Base-by-base conservation (phyloP, 208 protist genomes). In the Leishmania major region DNA sequence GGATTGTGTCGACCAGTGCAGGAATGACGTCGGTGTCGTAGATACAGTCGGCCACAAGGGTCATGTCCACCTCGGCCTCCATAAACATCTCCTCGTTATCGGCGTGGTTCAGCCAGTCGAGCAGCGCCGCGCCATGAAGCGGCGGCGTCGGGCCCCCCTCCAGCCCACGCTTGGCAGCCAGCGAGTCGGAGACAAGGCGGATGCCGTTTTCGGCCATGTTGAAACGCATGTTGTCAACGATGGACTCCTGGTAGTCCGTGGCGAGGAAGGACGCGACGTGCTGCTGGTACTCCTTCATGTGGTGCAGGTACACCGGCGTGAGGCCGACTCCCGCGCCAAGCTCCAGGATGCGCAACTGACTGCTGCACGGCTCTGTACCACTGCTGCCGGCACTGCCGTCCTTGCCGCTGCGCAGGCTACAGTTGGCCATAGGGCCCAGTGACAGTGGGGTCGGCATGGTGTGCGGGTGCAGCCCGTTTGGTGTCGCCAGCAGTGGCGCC, bases 41-140 rank as follows among this genome's bases (percentile, higher is more conserved):
- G 75, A 97, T 90, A 79, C 92, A 96, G 86, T 97, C 94, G 15
- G 94, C 92, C 8, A 92, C 92, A 28, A 97, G 78, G 43, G 91
- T 81, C 17, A 97, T 77, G 74, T 96, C 89, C 45, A 83, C 86
- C n/a, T 72, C 72, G 84, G 86, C 90, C 31, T 88, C 81, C 51
- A 82, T 74, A 45, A 97, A 53, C 51, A 90, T 79, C 28, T 77
- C 70, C 67, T 85, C 78, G 49, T 89, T 92, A 40, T 80, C 64
- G 13, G 81, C 83, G 37, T 85, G 76, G 22, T 94, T 83, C 72
- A 47, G 87, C 94, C 94, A 97, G 81, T 95, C 92, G 45, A 97
- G 82, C 28, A 90, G 73, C 37, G 86, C 83, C n/a, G 84, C 82
- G 22, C 78, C 45, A 81, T 97, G 88, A 31, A 81, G 87, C 17